phyloP scores from a whole-genome alignment of 2,329 filamentous ascomycete genomes.

The Cordyceps pruinosa region DNA sequence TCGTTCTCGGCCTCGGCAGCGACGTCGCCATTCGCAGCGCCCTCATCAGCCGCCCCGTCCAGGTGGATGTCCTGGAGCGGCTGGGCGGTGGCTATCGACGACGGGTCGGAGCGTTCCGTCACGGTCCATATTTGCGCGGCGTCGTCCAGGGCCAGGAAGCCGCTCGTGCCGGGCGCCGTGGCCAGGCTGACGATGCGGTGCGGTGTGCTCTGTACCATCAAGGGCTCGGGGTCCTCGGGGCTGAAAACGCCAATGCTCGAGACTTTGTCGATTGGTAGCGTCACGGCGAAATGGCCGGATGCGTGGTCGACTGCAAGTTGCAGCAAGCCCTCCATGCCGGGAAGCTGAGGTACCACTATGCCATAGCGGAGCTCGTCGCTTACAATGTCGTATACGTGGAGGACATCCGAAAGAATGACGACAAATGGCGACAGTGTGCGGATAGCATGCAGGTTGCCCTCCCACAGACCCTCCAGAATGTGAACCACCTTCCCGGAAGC shows the following conservation, averaged over 20 bases:
- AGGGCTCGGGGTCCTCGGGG: slow-evolving; percentile 49
- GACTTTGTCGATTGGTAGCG: slow-evolving; percentile 40
- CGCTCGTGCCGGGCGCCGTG: slow-evolving; percentile 55
- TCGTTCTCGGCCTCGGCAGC: slow-evolving; percentile 27
- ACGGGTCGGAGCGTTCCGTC: slow-evolving; percentile 51
- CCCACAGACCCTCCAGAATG: slow-evolving; percentile 61
- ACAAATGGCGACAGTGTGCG: slow-evolving; percentile 67
- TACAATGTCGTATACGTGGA: slow-evolving; percentile 81
- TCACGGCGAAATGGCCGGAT: slow-evolving; percentile 60
- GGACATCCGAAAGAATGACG: slow-evolving; percentile 63
- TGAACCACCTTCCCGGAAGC: slow-evolving; percentile 59
- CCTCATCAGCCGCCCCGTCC: slow-evolving; percentile 25
- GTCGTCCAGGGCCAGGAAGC: slow-evolving; percentile 72
- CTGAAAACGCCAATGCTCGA: slow-evolving; percentile 62
- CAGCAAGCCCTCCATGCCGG: slow-evolving; percentile 39
- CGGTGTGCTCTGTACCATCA: slow-evolving; percentile 51
- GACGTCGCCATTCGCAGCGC: slow-evolving; percentile 21
- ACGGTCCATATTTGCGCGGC: slow-evolving; percentile 63
- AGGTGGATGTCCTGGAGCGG: slow-evolving; percentile 49
- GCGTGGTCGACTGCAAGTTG: slow-evolving; percentile 65
- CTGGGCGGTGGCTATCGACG: slow-evolving; percentile 44
- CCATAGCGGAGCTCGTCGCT: slow-evolving; percentile 66
- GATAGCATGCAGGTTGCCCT: slow-evolving; percentile 58
- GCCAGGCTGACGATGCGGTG: slow-evolving; percentile 60
- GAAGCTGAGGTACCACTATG: slow-evolving; percentile 44